phyloP scores from a whole-genome alignment of 2,329 filamentous ascomycete genomes.

The Pseudocercospora eumusae region DNA sequence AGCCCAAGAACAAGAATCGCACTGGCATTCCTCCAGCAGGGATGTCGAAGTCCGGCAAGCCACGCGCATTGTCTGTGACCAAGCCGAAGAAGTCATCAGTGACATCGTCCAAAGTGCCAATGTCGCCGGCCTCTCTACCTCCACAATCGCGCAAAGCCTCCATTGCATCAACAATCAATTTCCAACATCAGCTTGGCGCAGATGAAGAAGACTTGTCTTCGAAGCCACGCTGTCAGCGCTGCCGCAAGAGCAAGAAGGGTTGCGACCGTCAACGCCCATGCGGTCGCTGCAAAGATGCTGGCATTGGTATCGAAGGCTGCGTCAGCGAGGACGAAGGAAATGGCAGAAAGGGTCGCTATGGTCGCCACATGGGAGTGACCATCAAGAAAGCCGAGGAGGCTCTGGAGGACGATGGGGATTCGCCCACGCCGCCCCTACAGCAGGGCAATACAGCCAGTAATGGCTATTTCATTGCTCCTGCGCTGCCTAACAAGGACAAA shows the following conservation, averaged over 20 bases:
- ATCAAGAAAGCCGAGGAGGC: constrained; percentile 57
- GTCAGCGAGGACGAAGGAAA: constrained; percentile 98
- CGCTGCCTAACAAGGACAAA: constrained; percentile 62
- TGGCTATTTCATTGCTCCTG: constrained; percentile 40
- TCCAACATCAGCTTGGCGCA: constrained; percentile 59
- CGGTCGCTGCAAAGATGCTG: constrained; percentile 91
- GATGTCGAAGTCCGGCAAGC: constrained; percentile 44
- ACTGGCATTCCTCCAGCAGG: constrained; percentile 18
- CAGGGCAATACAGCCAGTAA: constrained; percentile 36
- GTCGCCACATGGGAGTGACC: constrained; percentile 67
- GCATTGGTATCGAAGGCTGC: constrained; percentile 88
- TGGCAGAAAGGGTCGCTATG: constrained; percentile 90
- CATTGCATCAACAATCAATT: constrained; percentile 60
- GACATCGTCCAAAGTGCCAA: constrained; percentile 45
- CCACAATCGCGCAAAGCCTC: constrained; percentile 73
- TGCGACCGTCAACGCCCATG: constrained; percentile 96
- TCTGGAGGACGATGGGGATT: constrained; percentile 20
- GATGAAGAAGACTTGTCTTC: constrained; percentile 91
- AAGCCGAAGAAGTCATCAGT: constrained; percentile 53
- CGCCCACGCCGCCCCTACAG: constrained; percentile 28
- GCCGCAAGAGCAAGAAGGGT: constrained; percentile 99
- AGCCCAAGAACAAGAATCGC: constrained; percentile 48
- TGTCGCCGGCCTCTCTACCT: constrained; percentile 64
- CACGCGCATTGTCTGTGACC: constrained; percentile 49
- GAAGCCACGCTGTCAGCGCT: constrained; percentile 95